Evolutionary conservation across 352 stramenopile genomes (phyloP).

Genomic region (Pythium biforme): DNA sequence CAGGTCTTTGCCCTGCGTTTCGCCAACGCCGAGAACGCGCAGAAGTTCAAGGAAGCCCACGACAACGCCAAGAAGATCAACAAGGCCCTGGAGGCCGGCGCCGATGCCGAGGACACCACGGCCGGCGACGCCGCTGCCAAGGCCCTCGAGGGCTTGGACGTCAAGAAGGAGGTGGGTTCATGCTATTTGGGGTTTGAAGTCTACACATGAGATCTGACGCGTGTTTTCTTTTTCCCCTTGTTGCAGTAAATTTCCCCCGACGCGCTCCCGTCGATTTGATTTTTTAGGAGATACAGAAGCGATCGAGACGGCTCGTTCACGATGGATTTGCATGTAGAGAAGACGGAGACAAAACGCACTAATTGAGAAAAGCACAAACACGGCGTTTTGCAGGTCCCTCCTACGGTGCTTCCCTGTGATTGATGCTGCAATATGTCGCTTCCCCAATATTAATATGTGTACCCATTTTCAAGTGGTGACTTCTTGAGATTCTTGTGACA

Average conservation of each 20-base stretch:
- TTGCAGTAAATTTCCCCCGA: slow-evolving; percentile 22
- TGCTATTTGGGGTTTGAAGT: not conserved
- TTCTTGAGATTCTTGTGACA: slow-evolving; percentile 5
- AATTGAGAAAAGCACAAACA: slow-evolving; percentile 20
- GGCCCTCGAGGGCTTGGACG: slow-evolving; percentile 87
- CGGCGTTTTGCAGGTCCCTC: slow-evolving; percentile 18
- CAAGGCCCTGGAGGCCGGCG: slow-evolving; percentile 91
- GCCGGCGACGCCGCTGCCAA: slow-evolving; percentile 93
- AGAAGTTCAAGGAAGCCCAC: slow-evolving; percentile 97
- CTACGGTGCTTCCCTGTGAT: not conserved
- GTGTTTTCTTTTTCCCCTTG: too few relatives aligned
- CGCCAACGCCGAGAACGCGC: slow-evolving; percentile 93
- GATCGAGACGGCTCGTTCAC: slow-evolving; percentile 2
- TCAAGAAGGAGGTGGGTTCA: slow-evolving; percentile 85
- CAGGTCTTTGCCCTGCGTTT: slow-evolving; percentile 93
- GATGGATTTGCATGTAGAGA: slow-evolving; percentile 28
- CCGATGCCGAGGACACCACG: slow-evolving; percentile 88
- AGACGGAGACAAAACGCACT: slow-evolving; percentile 26
- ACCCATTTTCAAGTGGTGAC: slow-evolving; percentile 7
- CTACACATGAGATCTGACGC: not conserved
- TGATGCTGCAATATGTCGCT: too few relatives aligned
- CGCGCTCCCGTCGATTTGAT: slow-evolving; percentile 30
- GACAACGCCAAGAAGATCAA: slow-evolving; percentile 92
- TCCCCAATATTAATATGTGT: not conserved
- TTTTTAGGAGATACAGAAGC: slow-evolving; percentile 32